Percentiles rank a stretch among this genome's conserved stretches.
Evolutionary conservation across 108 stramenopile genomes (phyloP).

Genomic region (Ochromonas danica): DNA sequence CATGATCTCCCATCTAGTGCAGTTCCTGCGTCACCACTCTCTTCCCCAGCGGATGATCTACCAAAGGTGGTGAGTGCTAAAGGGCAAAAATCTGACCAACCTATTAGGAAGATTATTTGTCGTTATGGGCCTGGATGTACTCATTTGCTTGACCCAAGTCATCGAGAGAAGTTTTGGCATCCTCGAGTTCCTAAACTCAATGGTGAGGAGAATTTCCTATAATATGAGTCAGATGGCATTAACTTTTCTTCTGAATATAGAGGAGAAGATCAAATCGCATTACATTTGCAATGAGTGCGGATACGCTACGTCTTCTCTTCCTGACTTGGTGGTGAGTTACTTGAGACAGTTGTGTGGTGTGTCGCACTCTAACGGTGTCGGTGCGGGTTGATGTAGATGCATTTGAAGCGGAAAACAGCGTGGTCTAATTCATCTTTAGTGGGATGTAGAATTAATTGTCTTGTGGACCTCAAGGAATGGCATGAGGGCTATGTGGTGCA

Average conservation of each 20-base stretch:
- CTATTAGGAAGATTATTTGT: neutral
- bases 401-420: constrained; percentile 55
- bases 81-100: neutral
- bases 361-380: neutral
- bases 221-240: neutral
- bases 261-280: constrained; percentile 12
- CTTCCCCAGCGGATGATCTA: too few relatives aligned
- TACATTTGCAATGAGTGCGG: constrained; percentile 36
- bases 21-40: too few relatives aligned
- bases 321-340: constrained; percentile 12
- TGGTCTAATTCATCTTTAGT: constrained; percentile 57
- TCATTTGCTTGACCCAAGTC: constrained; percentile 18
- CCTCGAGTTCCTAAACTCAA: constrained; percentile 1
- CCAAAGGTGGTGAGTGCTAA: too few relatives aligned
- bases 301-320: constrained; percentile 8
- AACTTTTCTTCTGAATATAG: constrained; percentile 3
- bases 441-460: constrained; percentile 55
- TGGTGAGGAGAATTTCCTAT: neutral
- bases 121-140: constrained; percentile 38
- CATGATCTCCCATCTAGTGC: too few relatives aligned
- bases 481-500: constrained; percentile 50
- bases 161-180: constrained; percentile 26
- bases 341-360: neutral
- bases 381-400: constrained; percentile 46
- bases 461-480: constrained; percentile 57